Evolutionary conservation across 2,329 filamentous ascomycete species (phyloP).

Genomic region (Diaporthe eres): DNA sequence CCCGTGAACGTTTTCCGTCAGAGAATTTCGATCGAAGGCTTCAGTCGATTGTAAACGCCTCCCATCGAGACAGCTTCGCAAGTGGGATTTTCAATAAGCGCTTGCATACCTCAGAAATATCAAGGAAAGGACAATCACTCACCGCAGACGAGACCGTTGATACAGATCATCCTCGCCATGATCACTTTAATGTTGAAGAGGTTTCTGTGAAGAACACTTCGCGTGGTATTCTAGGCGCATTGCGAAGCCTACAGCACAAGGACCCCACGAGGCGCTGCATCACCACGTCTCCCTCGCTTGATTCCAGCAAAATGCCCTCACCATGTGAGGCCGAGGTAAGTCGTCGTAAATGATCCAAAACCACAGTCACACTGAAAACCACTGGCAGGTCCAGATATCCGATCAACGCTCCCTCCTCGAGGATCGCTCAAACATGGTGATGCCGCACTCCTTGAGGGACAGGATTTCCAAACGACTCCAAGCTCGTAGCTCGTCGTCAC

Average conservation of each 20-base stretch:
- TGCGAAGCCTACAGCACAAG: background rate
- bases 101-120: slow-evolving; percentile 22
- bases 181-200: background rate
- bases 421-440: slow-evolving; percentile 9
- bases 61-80: background rate
- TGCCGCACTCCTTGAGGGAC: slow-evolving; percentile 1
- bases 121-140: background rate
- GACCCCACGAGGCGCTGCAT: background rate
- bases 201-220: background rate
- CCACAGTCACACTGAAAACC: background rate
- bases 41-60: background rate
- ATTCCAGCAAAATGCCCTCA: background rate
- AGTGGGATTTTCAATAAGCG: background rate
- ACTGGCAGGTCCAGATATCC: background rate
- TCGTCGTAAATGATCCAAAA: background rate
- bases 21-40: slow-evolving; percentile 29
- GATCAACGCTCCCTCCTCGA: background rate
- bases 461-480: background rate
- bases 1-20: background rate
- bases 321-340: background rate
- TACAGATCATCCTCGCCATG: background rate
- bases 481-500: background rate
- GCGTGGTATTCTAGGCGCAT: background rate
- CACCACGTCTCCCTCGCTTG: background rate
- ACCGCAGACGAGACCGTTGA: background rate